phyloP scores from a whole-genome alignment of 129 eudicot genomes.

The Cynara cardunculus region DNA sequence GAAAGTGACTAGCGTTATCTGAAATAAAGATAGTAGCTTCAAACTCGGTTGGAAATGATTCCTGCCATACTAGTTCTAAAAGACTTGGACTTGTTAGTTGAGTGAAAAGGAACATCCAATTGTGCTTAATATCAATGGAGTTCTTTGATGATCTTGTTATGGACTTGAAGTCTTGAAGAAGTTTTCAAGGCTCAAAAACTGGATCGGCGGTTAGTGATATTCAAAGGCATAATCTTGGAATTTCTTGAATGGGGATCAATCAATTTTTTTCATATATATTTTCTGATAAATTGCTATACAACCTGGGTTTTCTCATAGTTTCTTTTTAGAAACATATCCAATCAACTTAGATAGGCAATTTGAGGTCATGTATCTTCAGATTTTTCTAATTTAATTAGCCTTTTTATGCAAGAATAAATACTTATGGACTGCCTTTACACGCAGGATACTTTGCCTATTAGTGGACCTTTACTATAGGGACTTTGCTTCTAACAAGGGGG shows the following conservation, averaged over 20 bases:
- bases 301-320: neutral
- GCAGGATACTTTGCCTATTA: neutral
- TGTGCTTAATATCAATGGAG: neutral
- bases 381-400: neutral
- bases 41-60: slow-evolving; percentile 9
- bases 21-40: slow-evolving; percentile 4
- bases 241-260: neutral
- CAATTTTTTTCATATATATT: neutral
- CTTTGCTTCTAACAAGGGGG: neutral
- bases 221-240: neutral
- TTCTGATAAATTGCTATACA: neutral
- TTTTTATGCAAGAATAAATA: neutral
- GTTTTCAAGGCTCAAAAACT: neutral
- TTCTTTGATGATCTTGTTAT: neutral
- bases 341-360: neutral
- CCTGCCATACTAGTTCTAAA: neutral
- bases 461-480: neutral
- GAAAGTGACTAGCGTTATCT: slow-evolving; percentile 27
- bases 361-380: neutral
- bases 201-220: neutral
- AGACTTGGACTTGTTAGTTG: slow-evolving; percentile 11
- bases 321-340: neutral
- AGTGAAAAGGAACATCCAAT: neutral
- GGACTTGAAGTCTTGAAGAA: neutral
- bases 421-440: neutral